Conservation (phyloP, 2,329 filamentous ascomycete species). For the Byssothecium circinans region DNA sequence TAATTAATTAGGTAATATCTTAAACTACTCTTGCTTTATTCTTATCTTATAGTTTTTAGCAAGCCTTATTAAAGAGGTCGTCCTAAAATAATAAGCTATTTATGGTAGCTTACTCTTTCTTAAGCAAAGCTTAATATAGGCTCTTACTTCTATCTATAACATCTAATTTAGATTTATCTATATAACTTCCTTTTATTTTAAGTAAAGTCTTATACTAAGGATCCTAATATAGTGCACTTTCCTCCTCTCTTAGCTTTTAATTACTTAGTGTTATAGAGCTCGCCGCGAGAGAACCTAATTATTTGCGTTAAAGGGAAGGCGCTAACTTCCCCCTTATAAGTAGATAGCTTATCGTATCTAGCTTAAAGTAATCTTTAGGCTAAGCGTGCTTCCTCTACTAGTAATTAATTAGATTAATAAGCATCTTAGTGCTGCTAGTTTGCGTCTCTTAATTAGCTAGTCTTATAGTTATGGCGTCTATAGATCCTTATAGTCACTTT, state of each 20-base stretch:
- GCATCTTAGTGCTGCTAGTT: neutral
- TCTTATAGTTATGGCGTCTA: no score
- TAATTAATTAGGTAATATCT: conserved; percentile 10
- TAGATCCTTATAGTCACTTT: no score
- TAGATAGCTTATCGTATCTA: conserved; percentile 12
- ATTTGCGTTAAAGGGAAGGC: conserved; percentile 13
- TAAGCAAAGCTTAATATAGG: conserved; percentile 6
- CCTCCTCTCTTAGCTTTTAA: conserved; percentile 21
- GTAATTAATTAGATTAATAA: conserved; percentile 13
- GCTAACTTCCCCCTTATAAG: conserved; percentile 16
- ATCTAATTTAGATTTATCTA: conserved; percentile 19
- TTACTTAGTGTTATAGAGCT: conserved; percentile 9
- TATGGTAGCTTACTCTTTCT: conserved; percentile 1
- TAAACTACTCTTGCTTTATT: conserved; percentile 20
- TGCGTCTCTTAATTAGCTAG: no score
- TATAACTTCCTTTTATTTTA: conserved; percentile 41
- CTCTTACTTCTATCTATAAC: conserved; percentile 4
- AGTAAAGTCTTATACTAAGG: conserved; percentile 44
- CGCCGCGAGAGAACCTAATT: conserved; percentile 1
- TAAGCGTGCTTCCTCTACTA: conserved; percentile 13
- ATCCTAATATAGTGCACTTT: conserved; percentile 29
- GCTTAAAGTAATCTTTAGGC: conserved; percentile 19
- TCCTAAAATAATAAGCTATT: conserved; percentile 5
- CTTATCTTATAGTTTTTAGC: conserved; percentile 12
- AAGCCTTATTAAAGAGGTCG: conserved; percentile 21